Evolutionary conservation across 371 early-diverging fungal genomes (phyloP), one percentile per base, ranked within the genome.

Genomic region (Mortierella sp.): DNA sequence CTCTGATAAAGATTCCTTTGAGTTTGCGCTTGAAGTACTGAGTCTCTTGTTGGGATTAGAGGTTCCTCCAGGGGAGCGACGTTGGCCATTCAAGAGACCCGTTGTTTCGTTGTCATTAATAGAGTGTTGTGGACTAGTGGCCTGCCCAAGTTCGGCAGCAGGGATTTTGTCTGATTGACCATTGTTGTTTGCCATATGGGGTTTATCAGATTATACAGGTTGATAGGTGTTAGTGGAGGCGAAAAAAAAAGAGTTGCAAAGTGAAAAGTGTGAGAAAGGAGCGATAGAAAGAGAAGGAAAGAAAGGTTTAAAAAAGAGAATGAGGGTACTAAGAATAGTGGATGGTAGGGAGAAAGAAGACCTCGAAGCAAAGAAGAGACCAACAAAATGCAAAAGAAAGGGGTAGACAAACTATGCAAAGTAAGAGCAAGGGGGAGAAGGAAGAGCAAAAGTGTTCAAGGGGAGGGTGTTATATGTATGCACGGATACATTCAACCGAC

Each of bases 141-240:
- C 35, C 40, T 61, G 68, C n/a, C 77, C 77, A 5, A 54, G 62
- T 57, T 77, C 77, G 23, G 72, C 77, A 31, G 64, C n/a, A 1
- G 68, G 55, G 8, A 72, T 32, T 3, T 19, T 34, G 45, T 76
- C 66, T 53, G 28, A 22, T 53, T 9, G 53, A 53, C n/a, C n/a
- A n/a, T 23, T 9, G 26, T 26, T 23, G 10, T 15, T 53, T 53
- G 53, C 53, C 53, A 53, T 53, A 29, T 40, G n/a, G 43, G 4
- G 29, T 5, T 6, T 26, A 19, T 26, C 49, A 56, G 45, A 15
- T 43, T 29, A 13, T 61, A 42, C 13, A 47, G 28, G 4, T 17
- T 4, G 8, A 9, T n/a, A n/a, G n/a, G n/a, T n/a, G n/a, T n/a
- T n/a, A 19, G 47, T 45, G 45, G 35, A 45, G 15, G 17, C 28